Evolutionary conservation across 2,329 filamentous ascomycete species (phyloP).

Genomic region (Herpotrichia juniperi): DNA sequence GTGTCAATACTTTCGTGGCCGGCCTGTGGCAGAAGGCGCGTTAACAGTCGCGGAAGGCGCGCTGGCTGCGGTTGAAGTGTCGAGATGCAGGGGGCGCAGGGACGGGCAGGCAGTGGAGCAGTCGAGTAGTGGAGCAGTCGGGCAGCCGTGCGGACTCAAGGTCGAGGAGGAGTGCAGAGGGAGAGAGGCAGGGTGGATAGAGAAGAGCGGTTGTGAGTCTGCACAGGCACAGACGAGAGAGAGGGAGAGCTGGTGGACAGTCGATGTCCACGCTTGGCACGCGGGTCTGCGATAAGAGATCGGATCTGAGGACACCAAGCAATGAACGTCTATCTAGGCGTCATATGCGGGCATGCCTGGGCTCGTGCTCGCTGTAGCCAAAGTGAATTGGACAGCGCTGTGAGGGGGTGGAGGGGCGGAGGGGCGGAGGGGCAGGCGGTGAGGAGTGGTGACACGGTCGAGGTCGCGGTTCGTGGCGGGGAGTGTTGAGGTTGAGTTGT

Average conservation of each 20-base stretch:
- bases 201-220: slow-evolving; percentile 16
- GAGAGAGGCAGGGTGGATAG: slow-evolving; percentile 1
- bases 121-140: not conserved
- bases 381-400: slow-evolving; percentile 52
- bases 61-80: slow-evolving; percentile 17
- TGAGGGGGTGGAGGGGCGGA: slow-evolving; percentile 15
- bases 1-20: slow-evolving; percentile 5
- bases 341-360: slow-evolving; percentile 28
- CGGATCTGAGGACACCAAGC: slow-evolving; percentile 8
- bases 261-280: slow-evolving; percentile 19
- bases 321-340: slow-evolving; percentile 27
- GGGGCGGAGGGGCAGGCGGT: slow-evolving; percentile 2
- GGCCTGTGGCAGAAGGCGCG: slow-evolving; percentile 12
- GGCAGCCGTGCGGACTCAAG: slow-evolving; percentile 11
- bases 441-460: slow-evolving; percentile 19
- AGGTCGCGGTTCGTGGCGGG: slow-evolving; percentile 30
- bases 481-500: slow-evolving; percentile 29
- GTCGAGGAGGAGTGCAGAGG: slow-evolving; percentile 11
- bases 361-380: slow-evolving; percentile 45
- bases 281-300: slow-evolving; percentile 27
- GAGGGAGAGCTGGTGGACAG: slow-evolving; percentile 9
- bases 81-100: slow-evolving; percentile 21
- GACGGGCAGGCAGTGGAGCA: slow-evolving; percentile 9
- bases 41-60: slow-evolving; percentile 7
- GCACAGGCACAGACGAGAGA: slow-evolving; percentile 15